Conservation (phyloP, 768 basidiomycete species). For the Sarcodon aspratus region DNA sequence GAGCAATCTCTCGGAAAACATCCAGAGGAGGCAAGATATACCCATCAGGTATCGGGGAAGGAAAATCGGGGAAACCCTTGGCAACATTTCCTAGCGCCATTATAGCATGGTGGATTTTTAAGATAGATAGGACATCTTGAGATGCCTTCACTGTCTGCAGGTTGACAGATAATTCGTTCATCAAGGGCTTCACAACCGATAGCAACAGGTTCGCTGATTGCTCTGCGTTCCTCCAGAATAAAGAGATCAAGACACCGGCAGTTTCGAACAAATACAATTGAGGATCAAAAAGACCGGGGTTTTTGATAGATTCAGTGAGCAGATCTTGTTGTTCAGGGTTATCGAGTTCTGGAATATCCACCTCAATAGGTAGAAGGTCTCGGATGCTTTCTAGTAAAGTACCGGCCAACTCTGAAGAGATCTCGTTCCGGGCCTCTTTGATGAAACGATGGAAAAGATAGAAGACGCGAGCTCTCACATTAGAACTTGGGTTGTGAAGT, state of each 20-base stretch:
- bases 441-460: slow-evolving; percentile 93
- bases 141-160: slow-evolving; percentile 44
- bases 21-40: slow-evolving; percentile 63
- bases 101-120: slow-evolving; percentile 85
- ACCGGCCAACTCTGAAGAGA: slow-evolving; percentile 59
- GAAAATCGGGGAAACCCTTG: slow-evolving; percentile 93
- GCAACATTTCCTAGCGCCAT: slow-evolving; percentile 92
- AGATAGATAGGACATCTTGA: slow-evolving; percentile 64
- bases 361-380: slow-evolving; percentile 68
- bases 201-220: slow-evolving; percentile 60
- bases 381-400: slow-evolving; percentile 62
- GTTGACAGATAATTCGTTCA: slow-evolving; percentile 56
- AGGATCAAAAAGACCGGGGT: slow-evolving; percentile 65
- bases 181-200: slow-evolving; percentile 72
- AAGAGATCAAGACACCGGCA: slow-evolving; percentile 70
- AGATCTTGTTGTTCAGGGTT: slow-evolving; percentile 56
- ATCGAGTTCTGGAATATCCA: slow-evolving; percentile 70
- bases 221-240: slow-evolving; percentile 55
- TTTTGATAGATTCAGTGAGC: slow-evolving; percentile 70
- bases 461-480: slow-evolving; percentile 67
- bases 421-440: slow-evolving; percentile 68
- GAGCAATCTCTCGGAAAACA: slow-evolving; percentile 77
- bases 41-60: slow-evolving; percentile 52
- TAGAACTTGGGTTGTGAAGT: slow-evolving; percentile 64
- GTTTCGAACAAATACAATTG: slow-evolving; percentile 95